Base-by-base conservation (phyloP, 176 grass and related monocot genomes). In the Elymus sibiricus region DNA sequence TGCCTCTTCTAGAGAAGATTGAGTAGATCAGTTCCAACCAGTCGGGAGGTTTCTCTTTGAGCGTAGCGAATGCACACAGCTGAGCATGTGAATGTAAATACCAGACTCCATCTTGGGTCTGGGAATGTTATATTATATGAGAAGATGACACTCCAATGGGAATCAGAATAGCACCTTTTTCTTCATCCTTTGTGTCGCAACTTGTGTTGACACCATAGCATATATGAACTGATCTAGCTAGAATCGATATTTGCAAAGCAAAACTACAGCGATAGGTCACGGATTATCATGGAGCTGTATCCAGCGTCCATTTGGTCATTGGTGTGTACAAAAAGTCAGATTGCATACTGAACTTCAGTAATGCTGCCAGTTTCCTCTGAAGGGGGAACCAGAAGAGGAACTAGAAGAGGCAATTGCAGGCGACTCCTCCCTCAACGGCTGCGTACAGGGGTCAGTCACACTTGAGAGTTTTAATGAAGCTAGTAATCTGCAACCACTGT, bases 401-500 rank as follows among this genome's bases (percentile, higher is more conserved):
- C 82, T 73, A 40, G 88, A 47, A 26, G n/a, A 82, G 3, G 86
- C 13, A 61, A 99, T 88, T 65, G 88, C 43, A 35, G 74, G 79
- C 5, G 79, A 88, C 34, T 96, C 94, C 81, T 96, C 94, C 81
- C 89, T 90, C 82, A 80, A 94, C 8, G 92, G 92, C 46, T 94
- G 88, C 9, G 79, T 95, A 19, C 92, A 79, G 15, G 96, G 84
- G 79, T 95, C 93, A 25, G 84, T 70, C 29, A 95, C 80, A 35
- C 91, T 91, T 0, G 93, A n/a, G n/a, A 12, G 90, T 98, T 85
- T 96, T 93, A 82, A 98, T 92, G 75, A 98, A 98, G 84, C 94
- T 96, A 76, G 90, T 92, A 87, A 96, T 95, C 94, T 96, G 90
- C 86, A 87, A 6, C 27, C 29, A 51, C 63, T 80, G 42, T 40